Percentiles rank a stretch among this genome's conserved stretches.
Conservation (phyloP, 2,329 filamentous ascomycete genomes). For the Aspergillus brunneoviolaceus region DNA sequence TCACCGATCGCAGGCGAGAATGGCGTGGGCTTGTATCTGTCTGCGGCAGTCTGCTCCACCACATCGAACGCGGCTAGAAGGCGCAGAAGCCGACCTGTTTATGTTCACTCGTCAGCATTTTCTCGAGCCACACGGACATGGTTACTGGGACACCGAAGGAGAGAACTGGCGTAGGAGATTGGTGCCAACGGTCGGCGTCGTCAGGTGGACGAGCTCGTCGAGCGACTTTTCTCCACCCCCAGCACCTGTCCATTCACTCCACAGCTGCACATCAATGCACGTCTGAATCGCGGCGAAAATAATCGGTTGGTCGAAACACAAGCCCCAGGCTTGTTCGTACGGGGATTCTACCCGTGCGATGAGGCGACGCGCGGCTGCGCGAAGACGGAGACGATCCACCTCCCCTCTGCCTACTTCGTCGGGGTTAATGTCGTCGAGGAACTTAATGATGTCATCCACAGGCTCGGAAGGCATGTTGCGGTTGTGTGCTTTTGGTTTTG, state of each 20-base stretch:
- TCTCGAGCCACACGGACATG: no score
- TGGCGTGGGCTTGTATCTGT: constrained; percentile 32
- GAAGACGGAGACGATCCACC: constrained; percentile 25
- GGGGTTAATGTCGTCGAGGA: constrained; percentile 20
- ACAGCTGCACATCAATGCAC: constrained; percentile 33
- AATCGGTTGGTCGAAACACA: constrained; percentile 32
- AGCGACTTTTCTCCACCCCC: constrained; percentile 30
- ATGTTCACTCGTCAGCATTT: no score
- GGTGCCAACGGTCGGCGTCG: constrained; percentile 23
- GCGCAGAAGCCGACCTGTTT: constrained; percentile 29
- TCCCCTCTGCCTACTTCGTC: constrained; percentile 20
- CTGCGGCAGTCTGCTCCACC: constrained; percentile 30
- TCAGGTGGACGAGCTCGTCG: constrained; percentile 29
- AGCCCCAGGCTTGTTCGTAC: constrained; percentile 34
- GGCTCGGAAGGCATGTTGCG: no score
- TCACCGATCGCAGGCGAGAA: constrained; percentile 35
- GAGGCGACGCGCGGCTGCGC: constrained; percentile 29
- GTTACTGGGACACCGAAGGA: no score
- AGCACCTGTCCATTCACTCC: constrained; percentile 30
- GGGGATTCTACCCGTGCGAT: constrained; percentile 34
- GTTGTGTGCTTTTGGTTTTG: no score
- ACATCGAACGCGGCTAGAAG: constrained; percentile 32
- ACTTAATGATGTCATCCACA: constrained; percentile 16
- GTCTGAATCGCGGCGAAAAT: constrained; percentile 32
- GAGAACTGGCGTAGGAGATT: constrained; percentile 29